Evolutionary conservation across 495 filamentous ascomycete genomes (phyloP).

Genomic region (Hypoxylon lenormandii): DNA sequence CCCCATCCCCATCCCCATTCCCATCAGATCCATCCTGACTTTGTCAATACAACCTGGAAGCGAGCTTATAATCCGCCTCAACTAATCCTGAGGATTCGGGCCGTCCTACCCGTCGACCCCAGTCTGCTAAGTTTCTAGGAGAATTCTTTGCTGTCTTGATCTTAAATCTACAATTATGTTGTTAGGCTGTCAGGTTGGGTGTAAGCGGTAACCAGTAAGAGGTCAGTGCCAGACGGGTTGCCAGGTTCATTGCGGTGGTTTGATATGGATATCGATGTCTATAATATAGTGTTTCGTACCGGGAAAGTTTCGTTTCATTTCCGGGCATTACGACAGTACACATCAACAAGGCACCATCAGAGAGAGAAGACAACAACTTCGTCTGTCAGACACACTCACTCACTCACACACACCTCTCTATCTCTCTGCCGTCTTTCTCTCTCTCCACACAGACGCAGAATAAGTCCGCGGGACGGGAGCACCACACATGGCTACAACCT

Average conservation of each 20-base stretch:
- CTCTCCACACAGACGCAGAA: constrained; percentile 28
- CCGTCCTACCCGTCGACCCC: constrained; percentile 41
- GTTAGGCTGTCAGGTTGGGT: constrained; percentile 43
- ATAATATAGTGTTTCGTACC: constrained; percentile 44
- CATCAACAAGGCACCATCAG: constrained; percentile 36
- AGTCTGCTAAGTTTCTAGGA: constrained; percentile 27
- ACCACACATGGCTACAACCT: not conserved
- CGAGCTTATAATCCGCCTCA: constrained; percentile 47
- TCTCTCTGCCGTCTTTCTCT: not conserved
- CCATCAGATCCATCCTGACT: constrained; percentile 43
- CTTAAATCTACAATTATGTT: constrained; percentile 46
- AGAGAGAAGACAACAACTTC: constrained; percentile 5
- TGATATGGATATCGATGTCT: constrained; percentile 48
- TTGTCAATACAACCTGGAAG: constrained; percentile 39
- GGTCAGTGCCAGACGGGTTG: constrained; percentile 41
- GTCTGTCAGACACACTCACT: constrained; percentile 19
- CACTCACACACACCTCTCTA: not conserved
- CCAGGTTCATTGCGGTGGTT: constrained; percentile 34
- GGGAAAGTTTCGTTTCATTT: constrained; percentile 46
- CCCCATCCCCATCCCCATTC: constrained; percentile 17
- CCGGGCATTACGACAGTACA: constrained; percentile 47
- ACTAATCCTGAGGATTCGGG: constrained; percentile 46
- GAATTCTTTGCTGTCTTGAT: constrained; percentile 23
- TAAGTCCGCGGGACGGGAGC: constrained; percentile 25
- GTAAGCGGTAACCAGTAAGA: constrained; percentile 43